Base-by-base conservation (phyloP, 352 stramenopile species). In the Globisporangium splendens region DNA sequence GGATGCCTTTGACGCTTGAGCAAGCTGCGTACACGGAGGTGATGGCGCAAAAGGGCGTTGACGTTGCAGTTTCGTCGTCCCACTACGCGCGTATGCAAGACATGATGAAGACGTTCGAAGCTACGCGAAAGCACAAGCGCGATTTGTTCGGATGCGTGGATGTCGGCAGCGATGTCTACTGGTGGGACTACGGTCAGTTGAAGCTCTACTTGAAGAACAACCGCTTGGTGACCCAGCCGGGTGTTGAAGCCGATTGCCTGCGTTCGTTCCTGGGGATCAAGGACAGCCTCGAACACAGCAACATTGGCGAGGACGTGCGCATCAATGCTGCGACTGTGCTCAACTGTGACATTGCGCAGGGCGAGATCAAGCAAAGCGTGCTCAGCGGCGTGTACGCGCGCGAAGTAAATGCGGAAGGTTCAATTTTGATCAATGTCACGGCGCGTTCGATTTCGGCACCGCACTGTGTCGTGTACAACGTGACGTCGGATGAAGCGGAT, bases 141-240 rank as follows among this genome's bases (percentile, higher is more conserved):
- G 91, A 89, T 46, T 68, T 99, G 15, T 98, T 99, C 83, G 97
- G 97, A 57, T 97, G 96, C 33, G 95, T 99, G 1, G 93, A 99
- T 68, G 96, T 99, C 22, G 97, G 96, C 56, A 96, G 86, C 59
- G 85, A 97, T 59, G 95, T 98, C 21, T 98, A 97, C 83, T 99
- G 96, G 97, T 99, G 96, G 96, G 97, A 99, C 83, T 99, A 99
- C 74, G 97, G 97, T 44, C 95, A 98, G 72, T 79, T 99, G 43
- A 98, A 98, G 77, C 81, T 99, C n/a, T 99, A 99, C 77, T 86
- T 97, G 46, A 96, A 96, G 65, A 99, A 99, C 81, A 98, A 98
- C 66, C 73, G 88, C 6, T 79, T 98, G n/a, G 78, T 99, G 55
- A 91, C 94, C 46, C 77, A 98, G 65, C 65, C 73, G 0, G 81